These are phyloP conservation scores for Gracilaria gracilis DNA, from an alignment of 23 red algal species.

Conservation along the genomic window DNA sequence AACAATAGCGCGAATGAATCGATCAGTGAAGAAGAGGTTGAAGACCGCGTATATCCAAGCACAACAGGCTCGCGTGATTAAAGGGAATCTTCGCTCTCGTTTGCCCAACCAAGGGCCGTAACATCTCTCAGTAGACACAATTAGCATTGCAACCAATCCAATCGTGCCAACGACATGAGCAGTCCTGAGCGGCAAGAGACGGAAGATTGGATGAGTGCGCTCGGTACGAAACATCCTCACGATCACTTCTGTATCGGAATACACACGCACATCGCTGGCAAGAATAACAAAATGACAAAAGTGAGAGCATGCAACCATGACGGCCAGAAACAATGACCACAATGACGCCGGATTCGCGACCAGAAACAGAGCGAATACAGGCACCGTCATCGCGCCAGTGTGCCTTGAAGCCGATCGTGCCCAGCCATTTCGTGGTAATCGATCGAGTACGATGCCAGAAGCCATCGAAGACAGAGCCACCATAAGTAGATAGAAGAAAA, in stretches of 20 bases:
- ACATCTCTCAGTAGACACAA: conserved; percentile 17
- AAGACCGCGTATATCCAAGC: conserved; percentile 14
- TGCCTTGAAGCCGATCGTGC: conserved; percentile 49
- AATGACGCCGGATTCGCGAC: not conserved
- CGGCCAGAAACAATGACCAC: conserved; percentile 39
- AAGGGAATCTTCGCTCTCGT: not conserved
- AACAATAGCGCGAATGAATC: not conserved
- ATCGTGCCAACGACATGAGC: conserved; percentile 15
- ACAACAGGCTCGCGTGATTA: not conserved
- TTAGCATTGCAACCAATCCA: conserved; percentile 23
- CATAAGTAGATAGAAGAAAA: conserved; percentile 69
- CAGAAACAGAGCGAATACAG: conserved; percentile 30
- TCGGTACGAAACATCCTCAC: not conserved
- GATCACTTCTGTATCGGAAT: not conserved
- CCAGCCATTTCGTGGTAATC: conserved; percentile 38
- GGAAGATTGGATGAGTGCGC: conserved; percentile 32
- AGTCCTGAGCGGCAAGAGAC: conserved; percentile 10
- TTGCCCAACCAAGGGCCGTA: conserved; percentile 13
- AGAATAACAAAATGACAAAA: conserved; percentile 62
- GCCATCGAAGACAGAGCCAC: conserved; percentile 34
- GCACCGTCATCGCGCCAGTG: conserved; percentile 27
- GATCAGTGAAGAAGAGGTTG: conserved; percentile 40
- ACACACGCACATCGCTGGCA: conserved; percentile 33
- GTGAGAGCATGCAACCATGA: conserved; percentile 54
- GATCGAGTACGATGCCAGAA: conserved; percentile 29